These are phyloP conservation scores for Biancaea sappan DNA, from an alignment of 306 rosid genomes.

Conservation along the genomic window DNA sequence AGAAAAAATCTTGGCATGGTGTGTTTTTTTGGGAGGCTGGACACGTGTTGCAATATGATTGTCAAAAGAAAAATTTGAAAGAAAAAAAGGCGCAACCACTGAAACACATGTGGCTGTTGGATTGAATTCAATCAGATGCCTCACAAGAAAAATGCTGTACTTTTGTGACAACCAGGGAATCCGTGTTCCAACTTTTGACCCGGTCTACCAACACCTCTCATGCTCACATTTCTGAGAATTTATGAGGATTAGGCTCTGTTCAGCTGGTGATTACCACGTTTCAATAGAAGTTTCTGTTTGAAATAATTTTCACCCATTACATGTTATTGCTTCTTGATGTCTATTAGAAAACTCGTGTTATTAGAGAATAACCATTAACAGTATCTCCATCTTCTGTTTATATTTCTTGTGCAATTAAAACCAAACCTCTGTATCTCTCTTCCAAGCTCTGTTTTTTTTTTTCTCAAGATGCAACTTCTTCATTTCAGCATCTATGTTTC, in stretches of 20 bases:
- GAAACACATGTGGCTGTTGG: too few relatives aligned
- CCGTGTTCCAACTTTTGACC: constrained; percentile 29
- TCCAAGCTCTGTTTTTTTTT: background rate
- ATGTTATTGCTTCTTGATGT: background rate
- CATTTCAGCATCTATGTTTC: constrained; percentile 20
- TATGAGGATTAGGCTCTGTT: constrained; percentile 22
- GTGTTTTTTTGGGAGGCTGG: too few relatives aligned
- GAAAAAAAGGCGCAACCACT: too few relatives aligned
- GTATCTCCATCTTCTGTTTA: background rate
- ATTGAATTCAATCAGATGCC: too few relatives aligned
- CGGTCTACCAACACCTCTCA: constrained; percentile 7
- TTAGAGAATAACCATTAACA: background rate
- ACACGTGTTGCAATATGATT: too few relatives aligned
- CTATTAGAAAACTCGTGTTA: too few relatives aligned
- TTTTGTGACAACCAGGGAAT: too few relatives aligned
- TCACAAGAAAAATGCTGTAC: too few relatives aligned
- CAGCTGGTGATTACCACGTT: background rate
- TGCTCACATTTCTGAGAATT: too few relatives aligned
- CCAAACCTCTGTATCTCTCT: background rate
- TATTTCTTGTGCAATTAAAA: background rate
- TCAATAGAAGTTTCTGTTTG: constrained; percentile 17
- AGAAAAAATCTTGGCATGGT: too few relatives aligned
- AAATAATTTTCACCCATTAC: constrained; percentile 17
- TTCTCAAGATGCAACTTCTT: constrained; percentile 39
- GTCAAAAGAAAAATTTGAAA: too few relatives aligned